phyloP scores from a whole-genome alignment of 768 basidiomycete species.

The Kwoniella sp. region DNA sequence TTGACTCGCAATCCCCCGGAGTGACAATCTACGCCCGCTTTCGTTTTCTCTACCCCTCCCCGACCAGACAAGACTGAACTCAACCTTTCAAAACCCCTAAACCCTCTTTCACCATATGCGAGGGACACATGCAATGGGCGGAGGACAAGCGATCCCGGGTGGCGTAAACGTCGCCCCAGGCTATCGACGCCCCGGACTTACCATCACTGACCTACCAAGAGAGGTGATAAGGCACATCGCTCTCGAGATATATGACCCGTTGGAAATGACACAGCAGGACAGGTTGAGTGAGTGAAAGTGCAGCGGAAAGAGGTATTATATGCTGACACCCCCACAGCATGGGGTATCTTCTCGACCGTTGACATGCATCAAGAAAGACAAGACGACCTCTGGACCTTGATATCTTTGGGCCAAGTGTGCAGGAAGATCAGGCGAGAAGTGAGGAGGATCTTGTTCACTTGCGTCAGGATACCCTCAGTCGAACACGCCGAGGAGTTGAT shows the following conservation, averaged over 20 bases:
- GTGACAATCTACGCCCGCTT: not conserved
- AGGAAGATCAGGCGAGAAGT: conserved; percentile 41
- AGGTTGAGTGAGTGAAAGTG: conserved; percentile 42
- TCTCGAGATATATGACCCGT: conserved; percentile 42
- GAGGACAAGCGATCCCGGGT: not conserved
- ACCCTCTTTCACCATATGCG: too few species aligned
- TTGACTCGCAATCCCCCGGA: too few species aligned
- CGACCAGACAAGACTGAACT: too few species aligned
- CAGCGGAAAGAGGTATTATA: not conserved
- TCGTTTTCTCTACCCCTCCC: too few species aligned
- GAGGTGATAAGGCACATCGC: conserved; percentile 44
- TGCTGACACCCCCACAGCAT: conserved; percentile 31
- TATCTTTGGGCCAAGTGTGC: conserved; percentile 39
- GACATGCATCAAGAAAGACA: conserved; percentile 50
- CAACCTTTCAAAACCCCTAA: too few species aligned
- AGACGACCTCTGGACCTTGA: conserved; percentile 36
- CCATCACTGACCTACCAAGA: conserved; percentile 29
- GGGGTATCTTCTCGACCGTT: conserved; percentile 54
- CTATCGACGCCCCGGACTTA: not conserved
- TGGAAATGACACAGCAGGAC: conserved; percentile 47
- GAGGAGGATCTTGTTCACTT: conserved; percentile 45
- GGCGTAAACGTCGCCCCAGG: not conserved
- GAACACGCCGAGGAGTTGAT: conserved; percentile 40
- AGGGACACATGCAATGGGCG: too few species aligned
- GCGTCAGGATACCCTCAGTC: conserved; percentile 44